Evolutionary conservation across 2,329 filamentous ascomycete species (phyloP).

Genomic region (Triangularia verruculosa): DNA sequence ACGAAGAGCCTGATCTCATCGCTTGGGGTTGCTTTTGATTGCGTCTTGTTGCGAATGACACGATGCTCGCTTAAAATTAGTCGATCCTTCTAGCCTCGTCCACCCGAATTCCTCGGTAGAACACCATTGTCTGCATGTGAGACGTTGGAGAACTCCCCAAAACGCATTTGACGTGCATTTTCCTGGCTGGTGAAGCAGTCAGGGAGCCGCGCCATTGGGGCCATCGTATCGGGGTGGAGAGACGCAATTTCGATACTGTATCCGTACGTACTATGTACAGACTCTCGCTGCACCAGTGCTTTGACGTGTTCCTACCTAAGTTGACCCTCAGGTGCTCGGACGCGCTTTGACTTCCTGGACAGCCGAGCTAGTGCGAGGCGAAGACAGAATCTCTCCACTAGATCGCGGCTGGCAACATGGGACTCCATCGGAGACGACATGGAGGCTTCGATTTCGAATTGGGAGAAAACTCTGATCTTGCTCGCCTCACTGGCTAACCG

Average conservation of each 20-base stretch:
- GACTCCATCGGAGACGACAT: background rate
- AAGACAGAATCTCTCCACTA: background rate
- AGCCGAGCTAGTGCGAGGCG: slow-evolving; percentile 6
- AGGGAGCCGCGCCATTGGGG: background rate
- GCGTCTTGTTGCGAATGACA: background rate
- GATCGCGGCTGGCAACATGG: background rate
- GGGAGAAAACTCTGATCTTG: background rate
- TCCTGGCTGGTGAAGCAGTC: background rate
- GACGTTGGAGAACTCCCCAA: background rate
- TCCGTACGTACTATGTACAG: too few species aligned
- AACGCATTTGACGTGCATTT: background rate
- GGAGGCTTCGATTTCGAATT: background rate
- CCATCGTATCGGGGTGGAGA: background rate
- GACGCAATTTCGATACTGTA: background rate
- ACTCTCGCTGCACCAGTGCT: background rate
- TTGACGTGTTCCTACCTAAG: background rate
- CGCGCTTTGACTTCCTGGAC: background rate
- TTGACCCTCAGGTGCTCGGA: slow-evolving; percentile 2
- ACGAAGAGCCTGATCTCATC: background rate
- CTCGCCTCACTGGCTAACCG: background rate
- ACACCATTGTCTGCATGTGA: background rate
- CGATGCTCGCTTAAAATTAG: background rate
- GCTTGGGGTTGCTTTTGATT: background rate
- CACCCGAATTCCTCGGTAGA: background rate
- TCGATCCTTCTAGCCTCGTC: background rate